These are phyloP conservation scores for Collariella sp. DNA, from an alignment of 495 filamentous ascomycete genomes.

Conservation along the genomic window DNA sequence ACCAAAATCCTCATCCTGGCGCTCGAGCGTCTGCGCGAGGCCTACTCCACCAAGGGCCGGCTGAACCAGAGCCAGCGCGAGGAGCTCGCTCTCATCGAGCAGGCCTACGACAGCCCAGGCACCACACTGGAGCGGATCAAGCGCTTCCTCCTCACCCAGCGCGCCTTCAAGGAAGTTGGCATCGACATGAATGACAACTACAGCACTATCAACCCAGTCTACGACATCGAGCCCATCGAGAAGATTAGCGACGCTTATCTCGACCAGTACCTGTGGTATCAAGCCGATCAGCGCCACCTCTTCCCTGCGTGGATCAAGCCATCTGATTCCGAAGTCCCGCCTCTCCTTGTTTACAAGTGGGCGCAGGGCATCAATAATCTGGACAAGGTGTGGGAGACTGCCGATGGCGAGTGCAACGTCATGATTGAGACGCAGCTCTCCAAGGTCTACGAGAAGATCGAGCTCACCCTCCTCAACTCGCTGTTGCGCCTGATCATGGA, in stretches of 20 bases:
- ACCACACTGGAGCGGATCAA: conserved; percentile 96
- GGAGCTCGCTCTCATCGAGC: conserved; percentile 94
- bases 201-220: conserved; percentile 96
- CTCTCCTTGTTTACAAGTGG: conserved; percentile 96
- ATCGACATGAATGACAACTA: conserved; percentile 99
- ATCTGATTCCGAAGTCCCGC: conserved; percentile 97
- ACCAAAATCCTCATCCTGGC: conserved; percentile 98
- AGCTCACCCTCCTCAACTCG: conserved; percentile 90
- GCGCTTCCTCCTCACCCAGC: conserved; percentile 90
- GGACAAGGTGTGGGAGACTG: conserved; percentile 91
- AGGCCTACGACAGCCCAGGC: conserved; percentile 96
- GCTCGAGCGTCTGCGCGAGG: conserved; percentile 85
- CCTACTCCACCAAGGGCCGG: conserved; percentile 95
- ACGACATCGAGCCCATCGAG: conserved; percentile 98
- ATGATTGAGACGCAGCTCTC: conserved; percentile 98
- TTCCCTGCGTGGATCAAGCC: conserved; percentile 99
- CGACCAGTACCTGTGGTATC: conserved; percentile 98
- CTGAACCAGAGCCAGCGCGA: conserved; percentile 97
- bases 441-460: conserved; percentile 99
- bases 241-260: conserved; percentile 99
- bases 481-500: conserved; percentile 96
- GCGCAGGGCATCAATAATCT: conserved; percentile 99
- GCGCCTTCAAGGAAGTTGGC: conserved; percentile 98
- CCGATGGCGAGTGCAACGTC: conserved; percentile 95
- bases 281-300: conserved; percentile 94